Conservation (phyloP, 83 land plant genomes). For the Diphasiastrum complanatum region DNA sequence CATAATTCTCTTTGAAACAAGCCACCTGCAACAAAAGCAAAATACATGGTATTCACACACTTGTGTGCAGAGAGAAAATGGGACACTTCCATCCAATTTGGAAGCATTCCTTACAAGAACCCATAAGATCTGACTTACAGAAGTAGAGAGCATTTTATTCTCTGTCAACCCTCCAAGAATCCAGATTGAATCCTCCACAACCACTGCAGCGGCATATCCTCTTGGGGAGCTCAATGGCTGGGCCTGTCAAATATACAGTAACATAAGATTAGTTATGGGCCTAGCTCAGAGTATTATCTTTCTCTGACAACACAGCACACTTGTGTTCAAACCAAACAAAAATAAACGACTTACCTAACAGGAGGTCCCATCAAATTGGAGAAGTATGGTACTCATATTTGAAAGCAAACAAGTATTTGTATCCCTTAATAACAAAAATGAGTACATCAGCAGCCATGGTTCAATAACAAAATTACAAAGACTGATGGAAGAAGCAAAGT, state of each 20-base stretch:
- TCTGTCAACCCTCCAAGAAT: slow-evolving; percentile 36
- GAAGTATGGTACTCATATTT: too few relatives aligned
- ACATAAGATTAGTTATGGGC: too few relatives aligned
- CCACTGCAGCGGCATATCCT: slow-evolving; percentile 46
- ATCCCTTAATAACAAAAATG: too few relatives aligned
- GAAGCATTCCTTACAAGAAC: neutral
- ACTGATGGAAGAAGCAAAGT: too few relatives aligned
- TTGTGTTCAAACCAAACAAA: too few relatives aligned
- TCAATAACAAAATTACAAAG: too few relatives aligned
- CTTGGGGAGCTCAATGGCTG: slow-evolving; percentile 31
- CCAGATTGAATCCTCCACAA: slow-evolving; percentile 32
- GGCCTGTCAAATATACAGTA: slow-evolving; percentile 13
- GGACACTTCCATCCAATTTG: neutral
- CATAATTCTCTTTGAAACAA: slow-evolving; percentile 34
- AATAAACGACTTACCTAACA: too few relatives aligned
- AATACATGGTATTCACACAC: neutral
- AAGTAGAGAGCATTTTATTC: slow-evolving; percentile 12
- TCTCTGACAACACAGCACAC: too few relatives aligned
- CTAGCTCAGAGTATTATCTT: too few relatives aligned
- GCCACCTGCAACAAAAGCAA: slow-evolving; percentile 36
- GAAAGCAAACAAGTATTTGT: too few relatives aligned
- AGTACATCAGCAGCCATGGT: too few relatives aligned
- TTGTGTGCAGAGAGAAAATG: neutral
- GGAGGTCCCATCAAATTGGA: too few relatives aligned
- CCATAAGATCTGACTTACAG: slow-evolving; percentile 16